Base-by-base conservation (phyloP, 352 stramenopile genomes). In the Pythium folliculosum region DNA sequence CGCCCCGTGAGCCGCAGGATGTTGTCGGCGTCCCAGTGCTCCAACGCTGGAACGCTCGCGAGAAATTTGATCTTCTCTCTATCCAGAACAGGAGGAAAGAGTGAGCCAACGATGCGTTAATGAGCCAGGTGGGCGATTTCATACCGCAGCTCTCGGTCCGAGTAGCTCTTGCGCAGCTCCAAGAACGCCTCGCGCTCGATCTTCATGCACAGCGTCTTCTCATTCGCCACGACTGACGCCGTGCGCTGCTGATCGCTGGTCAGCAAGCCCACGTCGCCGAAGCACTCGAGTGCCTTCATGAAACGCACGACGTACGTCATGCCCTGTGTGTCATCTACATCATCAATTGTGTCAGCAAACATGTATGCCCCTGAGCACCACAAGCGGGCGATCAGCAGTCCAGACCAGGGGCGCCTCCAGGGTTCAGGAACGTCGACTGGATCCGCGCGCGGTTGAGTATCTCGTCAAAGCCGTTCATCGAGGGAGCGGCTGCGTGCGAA, bases 11-110 rank as follows among this genome's bases (percentile, higher is more conserved):
- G 66, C 14, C 73, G 77, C 13, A 90, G 70, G 25, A 87, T 84
- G 47, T 45, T 76, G 58, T 91, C 82, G 37, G 76, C 75, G 60
- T 89, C 78, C 82, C 82, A 90, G 60, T 90, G 84, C 54, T 86
- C 81, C 16, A 91, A 76, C 30, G 71, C 77, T 0, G 60, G 45
- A 12, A 86, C 67, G 14, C 67, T 63, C 6, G 77, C 68, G 12
- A 92, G 71, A 49, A 91, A 90, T 9, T 66, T 75, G 62, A 87
- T 75, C 77, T 92, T 92, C 58, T 91, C 80, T 19, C 80, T 89
- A 25, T 2, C 3, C 16, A 64, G 0, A 44, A 44, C 14, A 32
- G 27, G 27, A 32, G 27, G 27, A 32, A 32, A 32, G 27, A 32
- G 5, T 32, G 27, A 5, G 27, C 2, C 2, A 5, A 5, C 27